Base-by-base conservation (phyloP, 2,329 filamentous ascomycete genomes). In the Cytospora leucostoma region DNA sequence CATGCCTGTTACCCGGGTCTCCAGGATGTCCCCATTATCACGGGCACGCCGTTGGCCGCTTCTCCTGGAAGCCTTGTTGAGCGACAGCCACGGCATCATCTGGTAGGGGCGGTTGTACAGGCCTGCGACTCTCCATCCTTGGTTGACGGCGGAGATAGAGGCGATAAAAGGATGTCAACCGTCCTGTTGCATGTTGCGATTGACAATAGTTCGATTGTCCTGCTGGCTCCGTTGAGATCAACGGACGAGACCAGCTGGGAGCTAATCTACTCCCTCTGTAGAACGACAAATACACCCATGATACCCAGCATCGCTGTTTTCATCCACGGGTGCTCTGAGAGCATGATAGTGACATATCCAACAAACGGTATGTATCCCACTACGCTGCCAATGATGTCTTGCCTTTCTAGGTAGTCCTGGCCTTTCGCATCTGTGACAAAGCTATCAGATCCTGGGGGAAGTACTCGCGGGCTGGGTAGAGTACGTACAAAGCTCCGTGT, bases 321-420 rank as follows among this genome's bases (percentile, higher is more conserved):
- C 70, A 98, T 76, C 94, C 94, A 98, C 7, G 95, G 95, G 74
- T 99, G 89, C 76, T 99, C 95, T 67, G 91, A 95, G 67, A 99
- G 81, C 76, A 98, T 81, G 70, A 99, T 99, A 1, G 95, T 99
- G 53, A 98, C 93, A 73, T 98, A 98, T 68, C 95, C 95, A 15
- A 98, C 93, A 71, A 95, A 96, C 0, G 95, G 95, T 63, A 98
- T 88, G 75, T 96, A 99, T 44, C 86, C 95, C 12, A 95, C 82
- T 7, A 98, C 95, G 69, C 91, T 96, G 53, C 95, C 95, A 63
- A 99, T 92, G 62, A 99, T 93, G 73, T 98, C 94, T 73, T 90
- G 85, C 64, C 95, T 86, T 74, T 90, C 88, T 53, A 99, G 82
- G 74, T 92, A 96, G 73, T 92, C 91, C 78, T 99, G 94, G 19